Evolutionary conservation across 1,139 yeast species (phyloP), one percentile per base, ranked within the genome.

Genomic region (Scheffersomyces cryptocercus): DNA sequence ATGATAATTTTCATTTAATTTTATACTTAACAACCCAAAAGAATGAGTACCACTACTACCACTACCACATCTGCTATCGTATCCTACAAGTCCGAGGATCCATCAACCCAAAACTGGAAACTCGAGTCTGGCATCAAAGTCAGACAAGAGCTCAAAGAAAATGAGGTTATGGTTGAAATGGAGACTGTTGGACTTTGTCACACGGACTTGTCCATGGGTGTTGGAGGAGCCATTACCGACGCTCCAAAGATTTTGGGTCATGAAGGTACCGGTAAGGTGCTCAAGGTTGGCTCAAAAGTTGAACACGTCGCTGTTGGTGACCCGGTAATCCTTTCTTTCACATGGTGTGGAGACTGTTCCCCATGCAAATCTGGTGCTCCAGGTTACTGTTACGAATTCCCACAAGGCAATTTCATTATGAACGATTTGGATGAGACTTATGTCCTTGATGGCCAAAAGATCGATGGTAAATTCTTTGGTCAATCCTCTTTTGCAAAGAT

Each of bases 141-240:
- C 12, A 38, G 44, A 28, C 42, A 41, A n/a, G 35, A 38, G 12
- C 31, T 41, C 10, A 15, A 33, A 24, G 35, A 28, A 30, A 24
- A 41, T 28, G 44, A 41, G 28, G 44, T 41, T n/a, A 12, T 41
- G 14, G 44, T 41, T n/a, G 44, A 41, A 15, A 38, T 41, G 42
- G n/a, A 28, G 12, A 12, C 44, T 5, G 38, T 38, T n/a, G 44
- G 44, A 8, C 31, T 41, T 13, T 41, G 44, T 28, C 44, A 41
- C 35, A 32, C 44, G 12, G 44, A 41, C 28, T 12, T 41, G 12
- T 28, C 29, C 16, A 8, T 41, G 12, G 20, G 35, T 14, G 20
- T 20, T 10, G 39, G 41, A 9, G 16, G 16, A 5, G 24, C 16
- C 6, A 28, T 38, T 11, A 20, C 12, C 3, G 39, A 29, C 24